Evolutionary conservation across 1,284 basidiomycete species (phyloP), one percentile per base, ranked within the genome.

Genomic region (Marasmius sp.): DNA sequence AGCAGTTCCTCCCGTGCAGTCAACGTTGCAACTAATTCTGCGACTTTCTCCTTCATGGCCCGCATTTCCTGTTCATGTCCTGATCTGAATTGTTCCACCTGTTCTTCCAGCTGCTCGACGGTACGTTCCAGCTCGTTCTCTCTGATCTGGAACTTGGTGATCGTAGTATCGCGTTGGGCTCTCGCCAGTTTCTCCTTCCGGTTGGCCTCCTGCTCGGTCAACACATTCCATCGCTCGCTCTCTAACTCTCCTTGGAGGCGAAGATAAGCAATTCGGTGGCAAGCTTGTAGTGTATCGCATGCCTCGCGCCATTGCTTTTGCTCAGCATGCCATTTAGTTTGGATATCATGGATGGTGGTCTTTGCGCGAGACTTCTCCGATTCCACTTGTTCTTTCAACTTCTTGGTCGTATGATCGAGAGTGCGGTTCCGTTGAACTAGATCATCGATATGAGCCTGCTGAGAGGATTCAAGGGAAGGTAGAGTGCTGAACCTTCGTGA

Each of bases 371-470:
- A 69, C 58, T 77, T 71, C 67, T 86, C 85, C 27, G 71, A 68
- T 6, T 72, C 71, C 39, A 84, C 65, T 54, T 84, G 78, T 20
- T 81, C 80, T 6, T 74, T 67, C n/a, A 86, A 76, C 52, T 79
- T 82, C 66, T 81, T 81, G 69, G 81, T 80, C 1, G 79, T 81
- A 62, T 86, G 81, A 62, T 89, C 87, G 58, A 88, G 79, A 0
- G 81, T 82, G 36, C 83, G 83, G 70, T 84, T 88, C 64, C 84
- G 79, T 65, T 86, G 81, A 3, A 89, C 85, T 56, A 91, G 81
- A 53, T 90, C 87, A 58, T 85, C 80, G 59, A 91, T 88, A 68
- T 89, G 88, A 6, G 79, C 73, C 61, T 85, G 85, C 68, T 87
- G 82, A 10, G 85, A 82, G 27, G 85, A 77, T 63, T 87, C 84